Conservation (phyloP, 495 filamentous ascomycete species). For the Lepidopterella palustris region DNA sequence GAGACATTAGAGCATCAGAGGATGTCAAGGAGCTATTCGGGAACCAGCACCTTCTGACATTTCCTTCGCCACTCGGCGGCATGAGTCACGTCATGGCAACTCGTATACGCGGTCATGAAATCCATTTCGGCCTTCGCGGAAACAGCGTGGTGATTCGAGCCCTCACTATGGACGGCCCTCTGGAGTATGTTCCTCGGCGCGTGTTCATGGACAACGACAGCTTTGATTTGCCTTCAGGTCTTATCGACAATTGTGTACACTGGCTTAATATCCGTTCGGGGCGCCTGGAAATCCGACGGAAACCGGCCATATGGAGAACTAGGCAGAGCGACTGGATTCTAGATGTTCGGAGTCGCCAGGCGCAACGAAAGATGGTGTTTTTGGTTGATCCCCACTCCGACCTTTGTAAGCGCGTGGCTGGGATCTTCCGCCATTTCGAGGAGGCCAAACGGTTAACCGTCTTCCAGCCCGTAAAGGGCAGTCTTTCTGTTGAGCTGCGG, state of each 20-base stretch:
- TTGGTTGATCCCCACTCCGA: slow-evolving; percentile 21
- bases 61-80: slow-evolving; percentile 40
- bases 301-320: slow-evolving; percentile 14
- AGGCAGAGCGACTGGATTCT: slow-evolving; percentile 25
- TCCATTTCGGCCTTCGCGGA: slow-evolving; percentile 46
- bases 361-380: slow-evolving; percentile 6
- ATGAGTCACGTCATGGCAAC: slow-evolving; percentile 43
- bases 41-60: slow-evolving; percentile 42
- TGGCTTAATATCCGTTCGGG: slow-evolving; percentile 25
- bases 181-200: slow-evolving; percentile 37
- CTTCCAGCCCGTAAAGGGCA: slow-evolving; percentile 10
- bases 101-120: slow-evolving; percentile 27
- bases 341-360: slow-evolving; percentile 17
- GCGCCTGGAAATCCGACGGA: slow-evolving; percentile 23
- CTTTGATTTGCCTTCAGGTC: slow-evolving; percentile 25
- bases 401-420: slow-evolving; percentile 14
- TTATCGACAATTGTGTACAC: slow-evolving; percentile 25
- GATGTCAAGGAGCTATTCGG: slow-evolving; percentile 45
- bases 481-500: slow-evolving; percentile 21
- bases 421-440: slow-evolving; percentile 22
- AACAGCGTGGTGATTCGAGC: slow-evolving; percentile 38
- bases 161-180: background rate
- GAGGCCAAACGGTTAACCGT: slow-evolving; percentile 12
- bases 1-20: slow-evolving; percentile 34
- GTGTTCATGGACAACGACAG: slow-evolving; percentile 27